Conservation (phyloP, 2,329 filamentous ascomycete species). For the Colletotrichum sp. region DNA sequence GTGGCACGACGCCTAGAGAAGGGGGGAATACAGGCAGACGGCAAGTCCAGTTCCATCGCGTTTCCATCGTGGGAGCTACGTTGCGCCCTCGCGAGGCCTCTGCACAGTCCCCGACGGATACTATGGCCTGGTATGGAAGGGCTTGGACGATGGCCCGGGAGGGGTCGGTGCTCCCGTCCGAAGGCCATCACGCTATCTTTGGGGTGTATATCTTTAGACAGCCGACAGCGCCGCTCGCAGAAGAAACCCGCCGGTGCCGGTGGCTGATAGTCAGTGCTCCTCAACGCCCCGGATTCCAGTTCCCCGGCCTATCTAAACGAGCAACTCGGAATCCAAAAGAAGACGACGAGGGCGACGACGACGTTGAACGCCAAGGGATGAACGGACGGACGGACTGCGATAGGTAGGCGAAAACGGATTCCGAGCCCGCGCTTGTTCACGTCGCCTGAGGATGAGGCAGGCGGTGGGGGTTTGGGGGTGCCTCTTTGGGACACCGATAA, state of each 20-base stretch:
- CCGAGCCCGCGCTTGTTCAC: neutral
- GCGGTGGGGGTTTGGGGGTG: neutral
- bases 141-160: neutral
- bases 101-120: neutral
- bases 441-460: neutral
- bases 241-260: neutral
- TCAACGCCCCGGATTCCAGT: neutral
- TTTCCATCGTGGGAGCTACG: neutral
- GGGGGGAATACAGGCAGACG: neutral
- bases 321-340: neutral
- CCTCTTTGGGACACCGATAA: neutral
- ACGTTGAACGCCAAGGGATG: neutral
- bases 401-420: neutral
- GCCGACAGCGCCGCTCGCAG: neutral
- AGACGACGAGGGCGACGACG: neutral
- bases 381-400: neutral
- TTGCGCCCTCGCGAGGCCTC: neutral
- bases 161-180: neutral
- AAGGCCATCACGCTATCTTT: neutral
- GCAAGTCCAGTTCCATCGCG: neutral
- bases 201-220: neutral
- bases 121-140: neutral
- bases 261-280: neutral
- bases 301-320: neutral
- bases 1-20: neutral